Percentiles rank a stretch among this genome's conserved stretches.
These are phyloP conservation scores for Microdochium trichocladiopsis DNA, from an alignment of 2,329 filamentous ascomycete genomes.

Conservation along the genomic window DNA sequence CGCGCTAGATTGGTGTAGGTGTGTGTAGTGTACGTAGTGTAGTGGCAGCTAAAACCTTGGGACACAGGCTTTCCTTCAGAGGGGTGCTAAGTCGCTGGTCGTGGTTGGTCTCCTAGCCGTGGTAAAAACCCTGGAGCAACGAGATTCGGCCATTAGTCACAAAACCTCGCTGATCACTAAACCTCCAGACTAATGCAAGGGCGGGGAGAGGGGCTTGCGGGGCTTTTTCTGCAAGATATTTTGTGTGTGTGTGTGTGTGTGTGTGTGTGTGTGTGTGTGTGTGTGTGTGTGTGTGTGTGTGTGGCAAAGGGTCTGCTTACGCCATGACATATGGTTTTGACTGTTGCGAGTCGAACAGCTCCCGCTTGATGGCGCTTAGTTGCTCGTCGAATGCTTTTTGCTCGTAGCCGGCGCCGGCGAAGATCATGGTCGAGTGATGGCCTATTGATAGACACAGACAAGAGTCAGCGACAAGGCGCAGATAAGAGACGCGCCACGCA, in stretches of 20 bases:
- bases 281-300: no score
- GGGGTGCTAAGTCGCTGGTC: neutral
- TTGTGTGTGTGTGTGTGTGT: no score
- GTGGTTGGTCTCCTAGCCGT: slow-evolving; percentile 20
- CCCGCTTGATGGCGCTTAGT: neutral
- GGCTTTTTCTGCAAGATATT: no score
- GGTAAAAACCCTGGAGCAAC: slow-evolving; percentile 14
- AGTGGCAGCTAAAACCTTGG: no score
- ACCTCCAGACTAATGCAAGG: neutral
- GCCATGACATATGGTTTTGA: slow-evolving; percentile 13
- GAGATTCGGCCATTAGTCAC: neutral
- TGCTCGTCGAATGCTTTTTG: neutral
- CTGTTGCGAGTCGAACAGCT: neutral
- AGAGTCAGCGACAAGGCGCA: neutral
- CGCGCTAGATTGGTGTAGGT: no score
- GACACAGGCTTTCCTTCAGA: neutral
- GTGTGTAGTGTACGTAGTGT: no score
- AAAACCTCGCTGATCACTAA: neutral
- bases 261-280: no score
- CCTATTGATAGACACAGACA: neutral
- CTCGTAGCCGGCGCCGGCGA: neutral
- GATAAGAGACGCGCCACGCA: no score
- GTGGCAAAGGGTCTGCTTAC: slow-evolving; percentile 8
- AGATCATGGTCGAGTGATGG: neutral
- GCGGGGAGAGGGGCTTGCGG: neutral